These are phyloP conservation scores for Pseudonitzschia delicatissima DNA, from an alignment of 108 stramenopile genomes.

Conservation along the genomic window DNA sequence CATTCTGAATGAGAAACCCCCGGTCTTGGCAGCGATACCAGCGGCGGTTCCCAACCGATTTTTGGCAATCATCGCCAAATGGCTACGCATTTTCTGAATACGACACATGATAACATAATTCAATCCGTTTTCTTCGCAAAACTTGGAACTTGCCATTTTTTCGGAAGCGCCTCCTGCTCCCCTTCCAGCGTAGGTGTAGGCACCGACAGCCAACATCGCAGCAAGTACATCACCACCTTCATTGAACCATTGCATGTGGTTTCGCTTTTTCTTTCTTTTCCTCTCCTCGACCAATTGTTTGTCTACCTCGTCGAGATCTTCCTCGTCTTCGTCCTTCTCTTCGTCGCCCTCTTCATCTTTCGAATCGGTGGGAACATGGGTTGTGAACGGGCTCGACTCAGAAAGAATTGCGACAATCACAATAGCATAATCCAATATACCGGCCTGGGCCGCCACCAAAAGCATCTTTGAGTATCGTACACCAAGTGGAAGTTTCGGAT, in stretches of 20 bases:
- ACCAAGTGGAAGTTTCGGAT: constrained; percentile 79
- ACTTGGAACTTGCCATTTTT: constrained; percentile 54
- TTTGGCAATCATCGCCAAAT: constrained; percentile 75
- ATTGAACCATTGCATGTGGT: constrained; percentile 66
- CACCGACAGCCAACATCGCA: constrained; percentile 76
- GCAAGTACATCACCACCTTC: constrained; percentile 77
- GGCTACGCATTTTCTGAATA: constrained; percentile 79
- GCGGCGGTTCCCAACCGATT: constrained; percentile 55
- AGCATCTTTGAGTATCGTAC: constrained; percentile 88
- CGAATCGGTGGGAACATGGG: constrained; percentile 16
- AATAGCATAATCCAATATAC: constrained; percentile 83
- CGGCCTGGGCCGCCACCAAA: constrained; percentile 80
- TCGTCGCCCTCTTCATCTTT: constrained; percentile 32
- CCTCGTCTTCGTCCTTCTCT: constrained; percentile 29
- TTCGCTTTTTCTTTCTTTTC: constrained; percentile 37
- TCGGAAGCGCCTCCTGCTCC: constrained; percentile 76
- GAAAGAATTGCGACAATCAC: constrained; percentile 73
- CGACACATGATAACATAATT: constrained; percentile 70
- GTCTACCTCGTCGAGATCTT: constrained; percentile 56
- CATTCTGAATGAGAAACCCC: constrained; percentile 62
- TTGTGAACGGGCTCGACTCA: constrained; percentile 68
- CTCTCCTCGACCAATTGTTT: constrained; percentile 34
- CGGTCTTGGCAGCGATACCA: constrained; percentile 69
- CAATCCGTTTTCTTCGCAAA: constrained; percentile 86
- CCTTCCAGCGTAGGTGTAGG: constrained; percentile 79